Percentiles rank a stretch among this genome's conserved stretches.
These are phyloP conservation scores for Anisodus acutangulus DNA, from an alignment of 257 asterid genomes.

Conservation along the genomic window DNA sequence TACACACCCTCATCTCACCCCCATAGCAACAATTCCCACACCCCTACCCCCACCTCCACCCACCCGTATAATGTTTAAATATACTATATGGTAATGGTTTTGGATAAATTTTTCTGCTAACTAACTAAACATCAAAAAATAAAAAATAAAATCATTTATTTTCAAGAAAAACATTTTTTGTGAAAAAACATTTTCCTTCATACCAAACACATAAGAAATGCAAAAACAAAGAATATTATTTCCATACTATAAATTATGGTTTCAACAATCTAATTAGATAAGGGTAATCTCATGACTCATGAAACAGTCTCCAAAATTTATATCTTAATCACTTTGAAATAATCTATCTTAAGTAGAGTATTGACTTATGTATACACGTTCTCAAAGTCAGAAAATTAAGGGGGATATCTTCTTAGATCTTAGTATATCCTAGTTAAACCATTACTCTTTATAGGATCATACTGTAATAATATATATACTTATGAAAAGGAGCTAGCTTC, in stretches of 20 bases:
- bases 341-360: not conserved
- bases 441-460: not conserved
- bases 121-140: too few relatives aligned
- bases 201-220: too few relatives aligned
- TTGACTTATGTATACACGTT: not conserved
- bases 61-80: too few relatives aligned
- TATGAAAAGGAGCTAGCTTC: not conserved
- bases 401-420: not conserved
- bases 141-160: too few relatives aligned
- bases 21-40: too few relatives aligned
- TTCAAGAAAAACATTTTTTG: too few relatives aligned
- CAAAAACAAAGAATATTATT: too few relatives aligned
- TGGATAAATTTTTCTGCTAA: too few relatives aligned
- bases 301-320: not conserved
- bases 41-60: too few relatives aligned
- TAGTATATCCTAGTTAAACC: not conserved
- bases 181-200: too few relatives aligned
- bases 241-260: not conserved
- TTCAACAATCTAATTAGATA: not conserved
- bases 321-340: conserved; percentile 3
- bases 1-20: too few relatives aligned
- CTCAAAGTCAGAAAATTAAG: not conserved
- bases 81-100: too few relatives aligned
- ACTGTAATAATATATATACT: not conserved
- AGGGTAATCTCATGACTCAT: not conserved